A percentile compares a stretch with the other conserved stretches of the same genome.
Evolutionary conservation across 2,329 filamentous ascomycete genomes (phyloP).

Genomic region (Leptographium wingfieldii): DNA sequence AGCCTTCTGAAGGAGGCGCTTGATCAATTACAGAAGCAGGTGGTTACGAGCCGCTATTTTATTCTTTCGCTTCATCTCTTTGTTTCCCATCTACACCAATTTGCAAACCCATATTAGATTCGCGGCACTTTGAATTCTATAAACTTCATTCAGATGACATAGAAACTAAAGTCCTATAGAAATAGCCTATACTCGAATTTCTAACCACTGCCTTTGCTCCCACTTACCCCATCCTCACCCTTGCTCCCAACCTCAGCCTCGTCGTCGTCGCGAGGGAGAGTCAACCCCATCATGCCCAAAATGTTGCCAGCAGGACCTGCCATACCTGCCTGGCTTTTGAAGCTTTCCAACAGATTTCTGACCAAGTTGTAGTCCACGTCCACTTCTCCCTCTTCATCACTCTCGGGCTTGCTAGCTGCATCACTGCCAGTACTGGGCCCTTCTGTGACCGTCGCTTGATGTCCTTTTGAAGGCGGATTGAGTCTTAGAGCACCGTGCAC

Average conservation of each 20-base stretch:
- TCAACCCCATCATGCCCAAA: constrained; percentile 72
- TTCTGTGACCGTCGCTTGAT: constrained; percentile 18
- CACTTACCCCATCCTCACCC: constrained; percentile 9
- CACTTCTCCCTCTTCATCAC: constrained; percentile 47
- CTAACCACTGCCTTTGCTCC: background rate
- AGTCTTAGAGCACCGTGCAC: constrained; percentile 52
- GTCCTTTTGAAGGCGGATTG: constrained; percentile 23
- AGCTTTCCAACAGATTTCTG: constrained; percentile 81
- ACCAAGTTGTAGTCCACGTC: constrained; percentile 78
- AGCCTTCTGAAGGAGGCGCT: background rate
- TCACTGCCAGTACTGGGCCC: background rate
- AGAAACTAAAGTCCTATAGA: too few species aligned
- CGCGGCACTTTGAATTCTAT: background rate
- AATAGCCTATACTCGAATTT: background rate
- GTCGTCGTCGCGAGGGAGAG: constrained; percentile 51
- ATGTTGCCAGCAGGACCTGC: constrained; percentile 81
- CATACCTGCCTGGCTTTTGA: constrained; percentile 79
- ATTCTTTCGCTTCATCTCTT: too few species aligned
- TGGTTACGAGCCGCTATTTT: background rate
- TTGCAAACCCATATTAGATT: background rate
- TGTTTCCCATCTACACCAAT: too few species aligned
- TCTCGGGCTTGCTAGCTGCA: constrained; percentile 21
- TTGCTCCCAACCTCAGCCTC: constrained; percentile 41
- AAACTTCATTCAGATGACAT: background rate
- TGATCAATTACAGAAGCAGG: background rate